These are phyloP conservation scores for Hymenoscyphus fructigenus DNA, from an alignment of 2,329 filamentous ascomycete genomes.

Conservation along the genomic window DNA sequence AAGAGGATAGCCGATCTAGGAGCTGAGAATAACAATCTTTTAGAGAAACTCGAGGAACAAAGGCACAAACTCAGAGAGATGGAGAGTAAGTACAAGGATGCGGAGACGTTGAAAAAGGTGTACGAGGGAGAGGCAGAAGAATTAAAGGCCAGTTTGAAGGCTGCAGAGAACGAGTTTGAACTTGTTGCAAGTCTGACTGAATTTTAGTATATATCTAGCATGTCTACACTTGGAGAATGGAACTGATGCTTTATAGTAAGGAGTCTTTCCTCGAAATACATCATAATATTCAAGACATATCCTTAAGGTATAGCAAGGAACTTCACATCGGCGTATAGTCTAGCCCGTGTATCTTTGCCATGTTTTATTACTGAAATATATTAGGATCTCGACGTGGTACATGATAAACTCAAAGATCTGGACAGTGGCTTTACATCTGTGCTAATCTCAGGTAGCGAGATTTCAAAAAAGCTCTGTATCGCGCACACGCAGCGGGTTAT, in stretches of 20 bases:
- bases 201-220: slow-evolving; percentile 11
- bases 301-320: too few relatives aligned
- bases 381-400: too few relatives aligned
- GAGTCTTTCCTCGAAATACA: slow-evolving; percentile 9
- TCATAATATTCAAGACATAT: too few relatives aligned
- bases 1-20: slow-evolving; percentile 14
- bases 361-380: too few relatives aligned
- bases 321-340: too few relatives aligned
- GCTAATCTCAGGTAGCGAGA: too few relatives aligned
- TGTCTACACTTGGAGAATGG: neutral
- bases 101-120: slow-evolving; percentile 9
- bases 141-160: slow-evolving; percentile 9
- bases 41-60: slow-evolving; percentile 9
- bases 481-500: too few relatives aligned
- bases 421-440: too few relatives aligned
- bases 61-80: slow-evolving; percentile 11
- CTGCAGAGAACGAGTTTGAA: slow-evolving; percentile 15
- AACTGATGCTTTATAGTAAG: slow-evolving; percentile 10
- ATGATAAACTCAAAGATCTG: too few relatives aligned
- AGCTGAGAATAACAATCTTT: slow-evolving; percentile 13
- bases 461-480: too few relatives aligned
- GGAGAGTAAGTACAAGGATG: slow-evolving; percentile 14
- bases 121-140: slow-evolving; percentile 9
- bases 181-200: slow-evolving; percentile 6
- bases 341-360: too few relatives aligned